These are phyloP conservation scores for Lophiostoma macrostomum DNA, from an alignment of 495 filamentous ascomycete genomes.

Conservation along the genomic window DNA sequence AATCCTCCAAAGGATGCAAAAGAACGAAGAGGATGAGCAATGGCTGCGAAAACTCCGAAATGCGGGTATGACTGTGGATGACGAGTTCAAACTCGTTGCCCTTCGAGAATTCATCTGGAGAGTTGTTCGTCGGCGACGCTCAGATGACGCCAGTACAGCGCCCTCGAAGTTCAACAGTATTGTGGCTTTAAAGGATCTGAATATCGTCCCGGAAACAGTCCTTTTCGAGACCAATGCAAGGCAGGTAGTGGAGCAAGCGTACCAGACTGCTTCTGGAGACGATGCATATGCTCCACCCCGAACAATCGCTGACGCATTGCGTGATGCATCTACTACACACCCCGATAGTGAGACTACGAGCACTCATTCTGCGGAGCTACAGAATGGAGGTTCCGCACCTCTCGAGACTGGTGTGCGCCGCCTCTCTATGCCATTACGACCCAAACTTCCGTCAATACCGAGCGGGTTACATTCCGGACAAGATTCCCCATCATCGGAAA, in stretches of 20 bases:
- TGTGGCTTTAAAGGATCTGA: constrained; percentile 65
- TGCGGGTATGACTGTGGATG: constrained; percentile 75
- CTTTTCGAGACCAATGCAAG: constrained; percentile 75
- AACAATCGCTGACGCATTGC: constrained; percentile 84
- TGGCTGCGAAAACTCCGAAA: constrained; percentile 85
- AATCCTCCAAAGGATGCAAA: constrained; percentile 52
- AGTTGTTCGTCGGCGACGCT: constrained; percentile 65
- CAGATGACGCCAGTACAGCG: constrained; percentile 45
- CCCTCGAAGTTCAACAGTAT: constrained; percentile 62
- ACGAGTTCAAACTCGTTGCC: constrained; percentile 85
- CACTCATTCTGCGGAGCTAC: constrained; percentile 51
- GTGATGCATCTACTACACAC: constrained; percentile 89
- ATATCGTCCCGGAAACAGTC: constrained; percentile 78
- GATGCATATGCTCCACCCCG: constrained; percentile 14
- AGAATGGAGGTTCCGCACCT: constrained; percentile 43
- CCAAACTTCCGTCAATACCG: constrained; percentile 45
- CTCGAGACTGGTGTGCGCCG: constrained; percentile 2
- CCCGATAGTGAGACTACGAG: constrained; percentile 63
- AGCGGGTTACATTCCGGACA: constrained; percentile 29
- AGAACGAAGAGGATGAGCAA: constrained; percentile 93
- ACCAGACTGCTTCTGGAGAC: constrained; percentile 24
- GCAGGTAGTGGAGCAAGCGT: constrained; percentile 44
- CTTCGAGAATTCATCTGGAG: constrained; percentile 92
- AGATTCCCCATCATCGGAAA: constrained; percentile 25
- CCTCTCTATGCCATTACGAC: constrained; percentile 26